A percentile compares a stretch with the other conserved stretches of the same genome.
These are phyloP conservation scores for Boletus smithii DNA, from an alignment of 1,284 basidiomycete species.

Conservation along the genomic window DNA sequence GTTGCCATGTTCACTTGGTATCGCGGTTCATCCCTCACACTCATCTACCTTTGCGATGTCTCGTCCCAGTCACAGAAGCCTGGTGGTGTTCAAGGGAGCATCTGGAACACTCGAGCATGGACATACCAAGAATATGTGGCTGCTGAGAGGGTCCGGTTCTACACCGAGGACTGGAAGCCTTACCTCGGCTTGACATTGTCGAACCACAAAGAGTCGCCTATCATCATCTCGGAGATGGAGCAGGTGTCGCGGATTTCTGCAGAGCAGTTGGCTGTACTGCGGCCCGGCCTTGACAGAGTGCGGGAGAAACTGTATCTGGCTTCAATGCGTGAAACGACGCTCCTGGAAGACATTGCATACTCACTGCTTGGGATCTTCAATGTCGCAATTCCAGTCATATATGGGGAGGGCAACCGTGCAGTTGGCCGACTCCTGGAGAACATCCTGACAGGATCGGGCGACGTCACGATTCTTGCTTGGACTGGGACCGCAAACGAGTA, in stretches of 20 bases:
- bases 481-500: not conserved
- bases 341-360: slow-evolving; percentile 14
- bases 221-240: slow-evolving; percentile 6
- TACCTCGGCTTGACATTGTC: slow-evolving; percentile 7
- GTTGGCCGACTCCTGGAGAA: slow-evolving; percentile 16
- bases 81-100: not conserved
- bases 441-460: slow-evolving; percentile 6
- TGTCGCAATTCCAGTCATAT: slow-evolving; percentile 5
- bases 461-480: not conserved
- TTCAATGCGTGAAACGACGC: slow-evolving; percentile 8
- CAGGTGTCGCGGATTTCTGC: not conserved
- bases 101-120: slow-evolving; percentile 8
- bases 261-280: slow-evolving; percentile 3
- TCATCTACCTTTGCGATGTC: slow-evolving; percentile 1
- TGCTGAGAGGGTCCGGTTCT: slow-evolving; percentile 3
- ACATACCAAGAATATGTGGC: slow-evolving; percentile 16
- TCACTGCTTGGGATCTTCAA: slow-evolving; percentile 16
- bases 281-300: slow-evolving; percentile 4
- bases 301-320: slow-evolving; percentile 17
- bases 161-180: slow-evolving; percentile 15
- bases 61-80: not conserved
- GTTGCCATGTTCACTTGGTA: slow-evolving; percentile 17
- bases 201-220: slow-evolving; percentile 13
- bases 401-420: slow-evolving; percentile 10
- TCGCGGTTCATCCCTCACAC: slow-evolving; percentile 7